Evolutionary conservation across 1,139 yeast species (phyloP), one percentile per base, ranked within the genome.

Genomic region (Casaregolazyma suthepensis): DNA sequence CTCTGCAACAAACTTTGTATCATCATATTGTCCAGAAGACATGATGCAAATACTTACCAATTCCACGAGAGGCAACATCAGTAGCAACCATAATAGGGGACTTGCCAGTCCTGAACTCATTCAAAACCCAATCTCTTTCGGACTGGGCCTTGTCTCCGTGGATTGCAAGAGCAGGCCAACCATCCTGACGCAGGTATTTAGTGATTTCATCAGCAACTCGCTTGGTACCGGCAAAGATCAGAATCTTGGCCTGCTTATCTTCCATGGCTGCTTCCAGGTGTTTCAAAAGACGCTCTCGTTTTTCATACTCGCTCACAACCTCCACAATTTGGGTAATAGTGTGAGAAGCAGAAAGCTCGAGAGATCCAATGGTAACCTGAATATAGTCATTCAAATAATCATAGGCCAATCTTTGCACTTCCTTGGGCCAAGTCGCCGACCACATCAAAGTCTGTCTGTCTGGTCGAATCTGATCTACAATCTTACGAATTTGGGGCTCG

Each of bases 371-470:
- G 65, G 88, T 91, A 63, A 93, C 99, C 77, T 93, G 99, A 69
- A 93, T 91, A 66, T 93, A 95, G 70, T 93, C 96, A 59, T 81
- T 75, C 71, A 91, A 79, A 74, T 89, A 93, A 73, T 93, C 99
- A 67, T 85, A 80, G 61, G 98, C 94, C 69, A 93, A 80, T 63
- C 83, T 78, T 78, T 91, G 95, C 60, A 93, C 98, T 73, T 89
- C 96, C 80, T 90, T 90, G 68, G 99, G 99, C 99, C 99, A 93
- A 54, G 99, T 93, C 63, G 99, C 99, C 61, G 98, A 90, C 98
- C 98, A 93, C 97, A 93, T 88, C 69, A 93, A 81, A 57, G 99
- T 93, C 78, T 93, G 99, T 76, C 96, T 87, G 72, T 90, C 96
- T 59, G 96, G 96, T 76, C 96, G 85, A 69, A 89, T 89, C 78